These are phyloP conservation scores for Serendipita sp. DNA, from an alignment of 768 basidiomycete genomes.

Conservation along the genomic window DNA sequence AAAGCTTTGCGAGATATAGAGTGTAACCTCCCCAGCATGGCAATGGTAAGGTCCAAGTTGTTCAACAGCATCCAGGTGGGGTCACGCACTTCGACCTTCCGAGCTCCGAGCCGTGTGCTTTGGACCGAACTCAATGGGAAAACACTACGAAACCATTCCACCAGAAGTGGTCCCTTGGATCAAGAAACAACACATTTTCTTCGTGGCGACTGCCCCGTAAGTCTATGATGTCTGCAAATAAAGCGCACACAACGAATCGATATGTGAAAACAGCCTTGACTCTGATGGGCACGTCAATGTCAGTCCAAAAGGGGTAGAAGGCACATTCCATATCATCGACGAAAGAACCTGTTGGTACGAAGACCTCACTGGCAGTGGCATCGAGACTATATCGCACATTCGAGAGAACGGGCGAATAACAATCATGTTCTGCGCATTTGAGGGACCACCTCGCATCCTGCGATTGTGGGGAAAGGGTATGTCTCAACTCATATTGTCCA, in stretches of 20 bases:
- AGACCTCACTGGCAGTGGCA: slow-evolving; percentile 52
- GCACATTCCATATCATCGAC: slow-evolving; percentile 44
- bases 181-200: slow-evolving; percentile 47
- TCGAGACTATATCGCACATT: slow-evolving; percentile 45
- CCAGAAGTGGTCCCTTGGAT: slow-evolving; percentile 41
- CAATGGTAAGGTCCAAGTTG: not conserved
- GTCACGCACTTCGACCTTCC: not conserved
- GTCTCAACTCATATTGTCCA: slow-evolving; percentile 8
- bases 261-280: slow-evolving; percentile 20
- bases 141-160: slow-evolving; percentile 42
- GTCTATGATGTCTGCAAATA: no score
- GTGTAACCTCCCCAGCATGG: not conserved
- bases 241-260: no score
- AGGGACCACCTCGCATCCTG: slow-evolving; percentile 42
- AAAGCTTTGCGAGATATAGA: not conserved
- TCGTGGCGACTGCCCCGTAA: slow-evolving; percentile 48
- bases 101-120: not conserved
- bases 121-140: slow-evolving; percentile 33
- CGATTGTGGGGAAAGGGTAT: slow-evolving; percentile 44
- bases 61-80: not conserved
- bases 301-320: slow-evolving; percentile 38
- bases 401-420: slow-evolving; percentile 51
- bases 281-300: slow-evolving; percentile 47
- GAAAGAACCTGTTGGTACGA: slow-evolving; percentile 53
- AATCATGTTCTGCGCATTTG: slow-evolving; percentile 44